Evolutionary conservation across 768 basidiomycete genomes (phyloP).

Genomic region (Kwoniella dendrophila): DNA sequence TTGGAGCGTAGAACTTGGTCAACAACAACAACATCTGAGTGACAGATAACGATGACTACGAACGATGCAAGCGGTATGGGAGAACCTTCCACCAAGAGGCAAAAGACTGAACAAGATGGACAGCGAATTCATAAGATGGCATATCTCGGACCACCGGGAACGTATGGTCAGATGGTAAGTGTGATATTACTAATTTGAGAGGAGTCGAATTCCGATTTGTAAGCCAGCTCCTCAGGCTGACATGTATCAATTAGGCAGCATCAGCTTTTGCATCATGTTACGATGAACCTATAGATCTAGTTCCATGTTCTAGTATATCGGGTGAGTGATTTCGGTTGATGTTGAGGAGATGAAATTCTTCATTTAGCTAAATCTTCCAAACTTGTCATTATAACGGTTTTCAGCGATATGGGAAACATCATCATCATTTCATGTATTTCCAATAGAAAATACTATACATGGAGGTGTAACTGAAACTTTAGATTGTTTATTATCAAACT

Average conservation of each 20-base stretch:
- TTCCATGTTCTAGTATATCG: constrained; percentile 41
- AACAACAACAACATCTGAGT: not conserved
- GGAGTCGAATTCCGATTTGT: not conserved
- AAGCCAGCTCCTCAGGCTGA: constrained; percentile 4
- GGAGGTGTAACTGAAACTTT: constrained; percentile 53
- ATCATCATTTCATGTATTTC: constrained; percentile 44
- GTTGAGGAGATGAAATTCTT: not conserved
- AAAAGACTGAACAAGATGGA: not conserved
- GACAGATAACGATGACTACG: not conserved
- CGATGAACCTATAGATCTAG: constrained; percentile 15
- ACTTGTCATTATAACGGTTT: too few species aligned
- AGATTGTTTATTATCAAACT: constrained; percentile 31
- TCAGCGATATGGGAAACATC: constrained; percentile 16
- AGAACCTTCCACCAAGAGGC: constrained; percentile 12
- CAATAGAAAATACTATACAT: constrained; percentile 52
- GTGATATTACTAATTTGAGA: not conserved
- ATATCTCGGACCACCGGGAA: constrained; percentile 47
- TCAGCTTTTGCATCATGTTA: constrained; percentile 21
- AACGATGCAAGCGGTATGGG: not conserved
- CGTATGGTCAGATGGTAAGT: constrained; percentile 49
- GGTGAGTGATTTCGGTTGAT: constrained; percentile 16
- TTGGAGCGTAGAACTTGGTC: not conserved
- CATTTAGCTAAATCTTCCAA: not conserved
- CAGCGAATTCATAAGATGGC: constrained; percentile 21
- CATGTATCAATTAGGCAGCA: constrained; percentile 27